Evolutionary conservation across 345 rosid genomes (phyloP).

Genomic region (Arabis alpina): DNA sequence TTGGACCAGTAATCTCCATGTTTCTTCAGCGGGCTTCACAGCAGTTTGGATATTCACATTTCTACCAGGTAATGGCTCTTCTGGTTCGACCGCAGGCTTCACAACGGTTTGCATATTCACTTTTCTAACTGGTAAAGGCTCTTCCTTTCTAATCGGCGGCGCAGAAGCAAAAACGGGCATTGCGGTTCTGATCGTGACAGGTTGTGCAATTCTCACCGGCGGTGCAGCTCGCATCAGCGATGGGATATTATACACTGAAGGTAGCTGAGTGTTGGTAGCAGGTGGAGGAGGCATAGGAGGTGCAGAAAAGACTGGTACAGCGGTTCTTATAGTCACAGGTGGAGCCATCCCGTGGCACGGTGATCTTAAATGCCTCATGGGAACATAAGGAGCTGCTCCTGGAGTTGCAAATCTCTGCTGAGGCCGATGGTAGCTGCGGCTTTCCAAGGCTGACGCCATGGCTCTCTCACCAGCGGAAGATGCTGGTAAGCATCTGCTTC

Average conservation of each 20-base stretch:
- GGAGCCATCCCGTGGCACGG: slow-evolving; percentile 78
- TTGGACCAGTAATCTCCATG: background rate
- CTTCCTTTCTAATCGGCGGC: slow-evolving; percentile 48
- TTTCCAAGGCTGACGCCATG: slow-evolving; percentile 46
- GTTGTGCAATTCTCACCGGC: slow-evolving; percentile 58
- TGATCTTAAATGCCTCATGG: slow-evolving; percentile 64
- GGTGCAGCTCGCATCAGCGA: slow-evolving; percentile 47
- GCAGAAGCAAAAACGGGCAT: slow-evolving; percentile 72
- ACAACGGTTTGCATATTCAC: slow-evolving; percentile 45
- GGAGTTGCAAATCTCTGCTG: slow-evolving; percentile 70
- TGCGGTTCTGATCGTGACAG: slow-evolving; percentile 76
- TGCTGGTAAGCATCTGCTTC: slow-evolving; percentile 55
- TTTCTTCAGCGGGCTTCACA: background rate
- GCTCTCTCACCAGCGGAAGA: slow-evolving; percentile 24
- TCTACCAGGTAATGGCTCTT: slow-evolving; percentile 1
- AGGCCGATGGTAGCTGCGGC: slow-evolving; percentile 44
- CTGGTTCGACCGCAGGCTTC: slow-evolving; percentile 26
- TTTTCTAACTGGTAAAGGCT: slow-evolving; percentile 40
- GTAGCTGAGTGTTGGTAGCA: slow-evolving; percentile 52
- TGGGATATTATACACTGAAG: slow-evolving; percentile 46
- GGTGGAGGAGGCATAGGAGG: slow-evolving; percentile 65
- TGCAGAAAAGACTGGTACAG: slow-evolving; percentile 84
- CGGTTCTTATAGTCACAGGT: slow-evolving; percentile 79
- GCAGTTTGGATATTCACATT: too few relatives aligned
- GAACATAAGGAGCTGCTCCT: slow-evolving; percentile 82